Conservation (phyloP, 2,329 filamentous ascomycete species). For the Epichloe typhina region DNA sequence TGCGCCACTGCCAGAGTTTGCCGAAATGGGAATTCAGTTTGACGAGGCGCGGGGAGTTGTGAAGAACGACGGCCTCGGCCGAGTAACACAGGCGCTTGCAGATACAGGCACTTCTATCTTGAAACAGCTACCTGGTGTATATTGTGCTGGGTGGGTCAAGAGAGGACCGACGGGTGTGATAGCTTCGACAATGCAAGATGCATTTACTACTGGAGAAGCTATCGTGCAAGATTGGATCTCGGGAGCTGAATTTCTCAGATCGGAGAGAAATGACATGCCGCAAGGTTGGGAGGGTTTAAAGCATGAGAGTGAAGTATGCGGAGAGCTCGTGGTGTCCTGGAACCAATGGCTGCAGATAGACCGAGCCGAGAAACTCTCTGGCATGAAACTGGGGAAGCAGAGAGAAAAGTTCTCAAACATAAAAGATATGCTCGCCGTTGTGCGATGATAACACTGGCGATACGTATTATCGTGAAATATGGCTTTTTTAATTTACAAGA, state of each 20-base stretch:
- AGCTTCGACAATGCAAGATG: slow-evolving; percentile 89
- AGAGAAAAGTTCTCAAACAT: slow-evolving; percentile 56
- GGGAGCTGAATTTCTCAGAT: slow-evolving; percentile 26
- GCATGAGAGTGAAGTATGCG: slow-evolving; percentile 38
- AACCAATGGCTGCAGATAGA: slow-evolving; percentile 77
- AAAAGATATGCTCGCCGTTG: slow-evolving; percentile 42
- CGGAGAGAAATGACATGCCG: not conserved
- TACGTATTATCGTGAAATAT: not conserved
- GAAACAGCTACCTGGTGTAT: slow-evolving; percentile 54
- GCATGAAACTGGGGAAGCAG: slow-evolving; percentile 56
- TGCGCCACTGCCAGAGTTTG: slow-evolving; percentile 59
- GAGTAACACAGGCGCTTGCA: slow-evolving; percentile 35
- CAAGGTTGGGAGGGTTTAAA: slow-evolving; percentile 68
- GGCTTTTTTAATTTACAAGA: slow-evolving; percentile 3
- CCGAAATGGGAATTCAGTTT: slow-evolving; percentile 64
- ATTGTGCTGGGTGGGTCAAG: slow-evolving; percentile 96
- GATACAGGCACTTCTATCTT: slow-evolving; percentile 18
- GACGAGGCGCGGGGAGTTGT: slow-evolving; percentile 63
- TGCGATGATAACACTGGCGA: slow-evolving; percentile 20
- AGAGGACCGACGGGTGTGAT: slow-evolving; percentile 90
- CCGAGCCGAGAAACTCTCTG: slow-evolving; percentile 55
- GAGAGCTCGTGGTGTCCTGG: slow-evolving; percentile 61
- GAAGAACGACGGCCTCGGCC: slow-evolving; percentile 67
- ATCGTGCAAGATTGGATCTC: slow-evolving; percentile 64
- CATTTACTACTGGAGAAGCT: slow-evolving; percentile 76